Evolutionary conservation across 305 asterid genomes (phyloP), one percentile per base, ranked within the genome.

Genomic region (Rubia peregrina): DNA sequence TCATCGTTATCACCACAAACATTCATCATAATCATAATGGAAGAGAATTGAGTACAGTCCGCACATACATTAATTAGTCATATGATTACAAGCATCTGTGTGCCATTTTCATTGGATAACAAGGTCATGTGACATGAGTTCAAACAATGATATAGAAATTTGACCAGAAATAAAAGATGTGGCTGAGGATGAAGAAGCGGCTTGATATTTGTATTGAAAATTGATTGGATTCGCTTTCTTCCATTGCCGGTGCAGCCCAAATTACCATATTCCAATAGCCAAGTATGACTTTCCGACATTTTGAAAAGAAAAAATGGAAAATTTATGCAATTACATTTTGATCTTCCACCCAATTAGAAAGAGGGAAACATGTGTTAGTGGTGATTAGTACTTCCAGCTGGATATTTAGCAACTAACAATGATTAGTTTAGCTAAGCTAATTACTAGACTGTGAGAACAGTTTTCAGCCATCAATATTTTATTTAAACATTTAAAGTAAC

Each of bases 101-200:
- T 17, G 8, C 3, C 11, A 51, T 17, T 51, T 17, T 51, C 9
- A 51, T 51, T 51, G 59, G 59, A 51, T 6, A 6, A 51, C 24
- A 51, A 17, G 59, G 59, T 51, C 57, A 51, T 51, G 57, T 51
- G 57, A 51, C n/a, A 21, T 17, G 22, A 51, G 59, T 22, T 17
- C 5, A 3, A 22, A 57, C 38, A 22, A 57, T 19, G 33, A 57
- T 57, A 9, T 14, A 66, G 36, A 21, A 46, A 22, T 60, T 60
- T 14, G 65, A 74, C 4, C 7, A 3, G 0, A 40, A 61, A 71
- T 5, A 16, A 65, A 72, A 61, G n/a, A 61, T 74, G 79, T 78
- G 82, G 82, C 65, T 38, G 74, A 61, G 76, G 65, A 74, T 51
- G 57, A 78, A 74, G 61, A 41, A 17, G 70, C 79, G 76, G 80